These are phyloP conservation scores for Paramecium tetraurelia DNA, from an alignment of 73 alveolate species.

Conservation along the genomic window DNA sequence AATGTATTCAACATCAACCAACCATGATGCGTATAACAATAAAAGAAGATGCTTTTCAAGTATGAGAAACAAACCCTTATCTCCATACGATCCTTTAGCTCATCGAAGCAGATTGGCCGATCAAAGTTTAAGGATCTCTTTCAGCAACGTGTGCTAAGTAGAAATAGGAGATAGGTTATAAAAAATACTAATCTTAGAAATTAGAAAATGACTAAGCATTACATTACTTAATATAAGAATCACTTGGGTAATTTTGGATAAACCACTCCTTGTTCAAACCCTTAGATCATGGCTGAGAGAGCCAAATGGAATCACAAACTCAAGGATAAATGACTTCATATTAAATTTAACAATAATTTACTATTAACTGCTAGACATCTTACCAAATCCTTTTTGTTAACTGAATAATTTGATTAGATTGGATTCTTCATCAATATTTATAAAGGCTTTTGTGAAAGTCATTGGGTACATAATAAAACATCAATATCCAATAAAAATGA, in stretches of 20 bases:
- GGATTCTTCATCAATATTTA: background rate
- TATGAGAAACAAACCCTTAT: conserved; percentile 30
- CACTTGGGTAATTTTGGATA: conserved; percentile 34
- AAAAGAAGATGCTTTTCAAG: conserved; percentile 17
- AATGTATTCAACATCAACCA: conserved; percentile 42
- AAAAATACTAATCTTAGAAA: background rate
- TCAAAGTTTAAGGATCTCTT: background rate
- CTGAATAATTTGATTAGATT: background rate
- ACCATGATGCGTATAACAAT: conserved; percentile 14
- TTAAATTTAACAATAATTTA: background rate
- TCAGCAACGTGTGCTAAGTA: background rate
- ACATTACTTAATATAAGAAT: background rate
- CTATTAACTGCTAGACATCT: background rate
- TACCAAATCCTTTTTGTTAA: background rate
- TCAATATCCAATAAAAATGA: background rate
- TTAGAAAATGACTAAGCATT: background rate
- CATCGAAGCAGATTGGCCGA: background rate
- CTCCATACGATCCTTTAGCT: conserved; percentile 22
- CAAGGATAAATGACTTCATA: background rate
- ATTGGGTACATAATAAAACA: background rate
- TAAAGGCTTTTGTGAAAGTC: background rate
- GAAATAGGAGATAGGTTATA: conserved; percentile 54
- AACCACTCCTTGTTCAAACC: conserved; percentile 36
- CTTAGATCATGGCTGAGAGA: background rate
- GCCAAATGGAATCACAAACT: conserved; percentile 37